phyloP scores from a whole-genome alignment of 352 stramenopile genomes.

The Phytophthora hibernalis region DNA sequence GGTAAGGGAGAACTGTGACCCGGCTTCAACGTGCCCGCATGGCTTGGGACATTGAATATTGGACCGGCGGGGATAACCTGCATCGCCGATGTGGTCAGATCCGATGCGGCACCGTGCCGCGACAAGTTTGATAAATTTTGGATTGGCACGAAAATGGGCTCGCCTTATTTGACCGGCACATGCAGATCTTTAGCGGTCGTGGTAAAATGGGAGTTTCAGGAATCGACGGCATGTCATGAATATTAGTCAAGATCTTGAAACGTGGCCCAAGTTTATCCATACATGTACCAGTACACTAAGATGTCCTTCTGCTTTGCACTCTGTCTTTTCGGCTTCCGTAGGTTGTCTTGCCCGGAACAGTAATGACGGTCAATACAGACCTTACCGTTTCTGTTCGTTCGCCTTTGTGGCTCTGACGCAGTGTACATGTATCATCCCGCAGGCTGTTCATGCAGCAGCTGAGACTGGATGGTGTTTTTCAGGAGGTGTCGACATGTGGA shows the following conservation, averaged over 20 bases:
- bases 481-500: constrained; percentile 24
- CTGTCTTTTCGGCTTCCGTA: neutral
- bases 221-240: neutral
- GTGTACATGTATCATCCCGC: constrained; percentile 15
- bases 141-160: constrained; percentile 25
- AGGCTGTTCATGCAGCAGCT: constrained; percentile 33
- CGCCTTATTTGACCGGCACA: constrained; percentile 4
- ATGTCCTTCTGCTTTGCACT: constrained; percentile 5
- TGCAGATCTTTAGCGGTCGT: constrained; percentile 18
- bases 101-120: constrained; percentile 20
- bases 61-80: constrained; percentile 5
- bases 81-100: constrained; percentile 10
- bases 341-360: neutral
- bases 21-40: constrained; percentile 30
- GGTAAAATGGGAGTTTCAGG: neutral
- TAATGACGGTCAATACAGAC: neutral
- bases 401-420: constrained; percentile 23
- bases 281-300: neutral
- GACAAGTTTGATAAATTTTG: constrained; percentile 37
- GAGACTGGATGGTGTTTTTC: constrained; percentile 31
- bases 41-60: constrained; percentile 34
- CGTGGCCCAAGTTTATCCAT: too few species aligned
- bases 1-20: too few species aligned
- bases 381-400: constrained; percentile 27
- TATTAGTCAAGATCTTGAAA: neutral